Base-by-base conservation (phyloP, 371 early-diverging fungal genomes). In the Encephalitozoon cuniculi region DNA sequence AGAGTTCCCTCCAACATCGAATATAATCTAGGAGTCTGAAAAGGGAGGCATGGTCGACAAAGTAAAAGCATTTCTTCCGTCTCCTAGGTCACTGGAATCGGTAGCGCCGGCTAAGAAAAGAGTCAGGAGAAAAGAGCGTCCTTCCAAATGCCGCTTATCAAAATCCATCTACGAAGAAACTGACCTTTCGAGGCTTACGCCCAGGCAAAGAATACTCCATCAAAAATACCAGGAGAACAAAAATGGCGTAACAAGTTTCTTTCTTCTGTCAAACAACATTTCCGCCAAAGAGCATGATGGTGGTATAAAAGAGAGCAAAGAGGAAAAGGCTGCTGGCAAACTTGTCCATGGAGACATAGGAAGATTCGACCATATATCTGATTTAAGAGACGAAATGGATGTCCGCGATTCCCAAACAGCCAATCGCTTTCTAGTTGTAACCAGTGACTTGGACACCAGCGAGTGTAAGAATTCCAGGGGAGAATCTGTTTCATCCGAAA, bases 281-380 rank as follows among this genome's bases (percentile, higher is more conserved):
- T 15, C 34, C 7, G 12, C 12, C 4, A 7, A 54, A 53, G 25
- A 12, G 15, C 55, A 54, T 30, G 1, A 0, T 30, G 5, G n/a
- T 37, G 7, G n/a, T 21, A 32, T 18, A 59, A 59, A 59, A 34
- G 54, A 28, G 15, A 28, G 6, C n/a, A 15, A 34, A 59, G 5
- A 2, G 28, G 15, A 59, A 34, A 18, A 34, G 8, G 32, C 18
- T n/a, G 4, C 18, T 18, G 21, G 15, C 21, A 18, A 69, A 65
- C 70, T 63, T 28, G 32, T 63, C 25, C 41, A 21, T 0, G 64
- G 46, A 51, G 69, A 69, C 52, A 69, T 44, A 28, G 30, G 69
- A 7, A 28, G 63, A 49, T 68, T 63, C 39, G 37, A 18, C 5
- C 49, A 69, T 46, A n/a, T n/a, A n/a, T n/a, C n/a, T n/a, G n/a